Conservation (phyloP, 1,284 basidiomycete species). For the Boletellus sp. region DNA sequence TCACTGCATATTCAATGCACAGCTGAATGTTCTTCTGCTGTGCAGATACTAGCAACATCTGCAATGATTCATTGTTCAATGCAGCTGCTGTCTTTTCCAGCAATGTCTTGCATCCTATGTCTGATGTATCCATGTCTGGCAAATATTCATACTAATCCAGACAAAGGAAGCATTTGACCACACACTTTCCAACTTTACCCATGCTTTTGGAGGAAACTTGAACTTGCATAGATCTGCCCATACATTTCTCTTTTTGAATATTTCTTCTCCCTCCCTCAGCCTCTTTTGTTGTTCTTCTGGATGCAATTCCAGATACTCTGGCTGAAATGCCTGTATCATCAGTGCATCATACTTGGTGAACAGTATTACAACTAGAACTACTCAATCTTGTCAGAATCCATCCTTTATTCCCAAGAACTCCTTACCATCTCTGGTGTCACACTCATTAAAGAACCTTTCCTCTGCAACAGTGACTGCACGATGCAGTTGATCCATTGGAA, state of each 20-base stretch:
- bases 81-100: background rate
- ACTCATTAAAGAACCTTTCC: constrained; percentile 1
- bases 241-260: background rate
- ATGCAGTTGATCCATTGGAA: constrained; percentile 1
- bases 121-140: constrained; percentile 5
- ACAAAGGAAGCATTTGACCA: background rate
- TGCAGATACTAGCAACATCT: constrained; percentile 4
- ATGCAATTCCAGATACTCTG: background rate
- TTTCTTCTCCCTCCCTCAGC: background rate
- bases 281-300: background rate
- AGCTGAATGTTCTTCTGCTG: background rate
- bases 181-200: background rate
- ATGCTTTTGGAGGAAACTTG: background rate
- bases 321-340: background rate
- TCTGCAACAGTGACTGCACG: background rate
- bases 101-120: background rate
- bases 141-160: background rate
- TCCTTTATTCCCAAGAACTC: no score
- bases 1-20: background rate
- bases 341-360: constrained; percentile 3
- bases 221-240: background rate
- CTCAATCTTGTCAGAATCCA: no score
- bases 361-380: background rate
- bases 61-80: constrained; percentile 2
- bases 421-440: background rate